A percentile compares a stretch with the other conserved stretches of the same genome.
These are phyloP conservation scores for Hansenula anomala DNA, from an alignment of 1,139 yeast species.

Conservation along the genomic window DNA sequence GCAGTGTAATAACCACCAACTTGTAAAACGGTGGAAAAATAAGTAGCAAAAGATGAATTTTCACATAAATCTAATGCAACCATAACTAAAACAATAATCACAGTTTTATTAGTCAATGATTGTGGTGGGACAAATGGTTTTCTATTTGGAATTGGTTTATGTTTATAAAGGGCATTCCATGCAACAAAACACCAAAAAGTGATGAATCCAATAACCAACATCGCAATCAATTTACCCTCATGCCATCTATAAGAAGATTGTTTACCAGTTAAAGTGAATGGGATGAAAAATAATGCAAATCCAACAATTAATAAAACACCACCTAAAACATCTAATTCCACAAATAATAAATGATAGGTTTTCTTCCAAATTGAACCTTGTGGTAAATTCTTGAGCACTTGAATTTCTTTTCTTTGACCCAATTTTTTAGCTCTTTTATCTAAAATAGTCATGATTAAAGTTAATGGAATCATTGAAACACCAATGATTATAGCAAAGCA, in stretches of 20 bases:
- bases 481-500: constrained; percentile 33
- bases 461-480: constrained; percentile 27
- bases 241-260: constrained; percentile 21
- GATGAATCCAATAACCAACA: constrained; percentile 23
- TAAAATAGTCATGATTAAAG: constrained; percentile 24
- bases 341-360: constrained; percentile 10
- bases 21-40: constrained; percentile 24
- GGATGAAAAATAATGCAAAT: constrained; percentile 29
- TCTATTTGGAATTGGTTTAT: constrained; percentile 8
- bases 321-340: constrained; percentile 32
- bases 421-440: constrained; percentile 25
- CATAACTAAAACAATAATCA: constrained; percentile 16
- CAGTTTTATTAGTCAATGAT: constrained; percentile 17
- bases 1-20: constrained; percentile 24
- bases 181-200: constrained; percentile 15
- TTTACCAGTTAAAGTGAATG: constrained; percentile 29
- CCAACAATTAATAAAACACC: constrained; percentile 29
- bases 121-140: constrained; percentile 22
- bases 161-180: constrained; percentile 17
- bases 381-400: constrained; percentile 13
- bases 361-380: constrained; percentile 9
- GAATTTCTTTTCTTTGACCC: constrained; percentile 10
- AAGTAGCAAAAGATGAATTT: constrained; percentile 24
- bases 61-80: constrained; percentile 22
- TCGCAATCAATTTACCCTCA: constrained; percentile 21